phyloP scores from a whole-genome alignment of 1,284 basidiomycete species.

The Termitomyces sp. region DNA sequence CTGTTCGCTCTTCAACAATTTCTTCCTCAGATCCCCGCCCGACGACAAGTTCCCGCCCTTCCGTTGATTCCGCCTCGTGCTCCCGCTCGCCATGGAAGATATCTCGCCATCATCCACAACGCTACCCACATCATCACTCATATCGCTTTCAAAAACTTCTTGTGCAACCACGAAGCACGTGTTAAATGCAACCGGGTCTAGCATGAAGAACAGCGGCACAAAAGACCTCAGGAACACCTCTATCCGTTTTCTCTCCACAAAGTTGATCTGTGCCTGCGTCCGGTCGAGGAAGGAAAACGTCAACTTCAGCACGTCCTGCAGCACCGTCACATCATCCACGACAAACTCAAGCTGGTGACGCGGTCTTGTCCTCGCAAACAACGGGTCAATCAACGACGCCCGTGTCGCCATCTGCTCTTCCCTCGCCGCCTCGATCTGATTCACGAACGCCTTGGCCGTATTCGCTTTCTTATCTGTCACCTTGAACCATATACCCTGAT shows the following conservation, averaged over 20 bases:
- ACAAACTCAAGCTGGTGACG: conserved; percentile 80
- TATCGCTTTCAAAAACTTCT: conserved; percentile 45
- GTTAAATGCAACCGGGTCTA: conserved; percentile 70
- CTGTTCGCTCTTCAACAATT: conserved; percentile 71
- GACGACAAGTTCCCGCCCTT: conserved; percentile 37
- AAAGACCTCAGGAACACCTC: conserved; percentile 84
- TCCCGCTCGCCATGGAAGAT: conserved; percentile 32
- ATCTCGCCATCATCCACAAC: conserved; percentile 45
- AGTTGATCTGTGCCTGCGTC: conserved; percentile 69
- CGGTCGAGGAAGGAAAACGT: conserved; percentile 91
- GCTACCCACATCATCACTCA: conserved; percentile 49
- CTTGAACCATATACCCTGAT: conserved; percentile 92
- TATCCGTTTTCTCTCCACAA: conserved; percentile 74
- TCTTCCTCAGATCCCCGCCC: conserved; percentile 66
- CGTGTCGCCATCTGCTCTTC: conserved; percentile 84
- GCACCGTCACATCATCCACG: conserved; percentile 70
- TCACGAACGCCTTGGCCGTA: conserved; percentile 79
- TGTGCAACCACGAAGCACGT: conserved; percentile 52
- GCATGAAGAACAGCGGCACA: conserved; percentile 66
- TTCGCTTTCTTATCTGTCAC: conserved; percentile 88
- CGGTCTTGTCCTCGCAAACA: conserved; percentile 67
- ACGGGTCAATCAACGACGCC: conserved; percentile 70
- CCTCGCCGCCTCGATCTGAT: conserved; percentile 85
- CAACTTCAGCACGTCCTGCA: conserved; percentile 88
- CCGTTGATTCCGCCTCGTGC: conserved; percentile 23